Evolutionary conservation across 148 eudicot species (phyloP), one percentile per base, ranked within the genome.

Genomic region (Camellia granthamiana): DNA sequence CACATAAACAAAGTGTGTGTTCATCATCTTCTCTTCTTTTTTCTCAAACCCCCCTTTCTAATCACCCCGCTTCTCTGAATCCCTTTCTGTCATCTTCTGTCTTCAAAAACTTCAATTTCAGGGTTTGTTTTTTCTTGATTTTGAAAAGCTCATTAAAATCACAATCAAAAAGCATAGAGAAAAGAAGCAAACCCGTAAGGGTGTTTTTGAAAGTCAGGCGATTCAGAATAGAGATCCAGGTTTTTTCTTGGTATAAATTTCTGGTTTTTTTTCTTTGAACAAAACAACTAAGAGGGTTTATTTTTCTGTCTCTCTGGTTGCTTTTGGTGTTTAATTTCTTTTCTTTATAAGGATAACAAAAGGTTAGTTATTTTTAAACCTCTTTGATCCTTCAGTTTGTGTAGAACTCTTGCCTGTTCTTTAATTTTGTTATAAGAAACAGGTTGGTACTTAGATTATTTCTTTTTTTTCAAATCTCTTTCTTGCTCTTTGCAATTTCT

Each of bases 81-180:
- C 89, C 89, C 89, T 77, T 87, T 87, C 89, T 87, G 89, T 87
- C 75, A 81, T 87, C 83, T 81, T 87, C 87, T 87, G 87, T 82
- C 87, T 87, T 84, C 84, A 85, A 77, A 30, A 77, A 65, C 52
- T 71, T 58, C 55, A 61, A 42, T 77, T 79, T 79, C 21, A 44
- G 78, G 86, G 89, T 77, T 84, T 86, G 81, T 59, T 76, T 86
- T 82, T 81, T 56, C 81, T 67, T 69, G 72, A 69, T 43, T 68
- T 69, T 69, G 72, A 16, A 69, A 30, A 30, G 38, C 72, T 69
- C 71, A 72, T 81, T 77, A 51, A 72, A 51, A 72, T 2, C 73
- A 78, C 46, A 16, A 13, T 16, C 13, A 18, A 66, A 55, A 51
- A 6, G 16, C 42, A 73, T 12, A 13, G 54, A 56, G 67, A 65